Evolutionary conservation across 192 early-diverging fungal genomes (phyloP), one percentile per base, ranked within the genome.

Genomic region (Nowakowskiella sp.): DNA sequence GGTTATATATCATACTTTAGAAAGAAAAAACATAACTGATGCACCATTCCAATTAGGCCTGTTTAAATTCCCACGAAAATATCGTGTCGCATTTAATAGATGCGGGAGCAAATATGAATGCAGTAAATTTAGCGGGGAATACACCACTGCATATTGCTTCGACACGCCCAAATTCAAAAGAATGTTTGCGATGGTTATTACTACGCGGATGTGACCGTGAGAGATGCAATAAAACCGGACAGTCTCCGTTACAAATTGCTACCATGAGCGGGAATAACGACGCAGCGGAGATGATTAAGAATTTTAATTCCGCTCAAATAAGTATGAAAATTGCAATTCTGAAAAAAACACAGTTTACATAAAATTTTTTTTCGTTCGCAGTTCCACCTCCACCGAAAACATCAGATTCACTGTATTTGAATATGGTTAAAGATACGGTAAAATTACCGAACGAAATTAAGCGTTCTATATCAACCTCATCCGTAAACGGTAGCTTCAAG

Each of bases 61-160:
- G 65, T 24, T 52, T 71, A 32, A 69, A 72, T 46, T 66, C 69
- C 54, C 44, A 60, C 42, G 76, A 70, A 16, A 47, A 36, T 27
- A 65, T 78, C 31, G 65, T 60, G 1, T 66, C 58, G n/a, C 57
- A 72, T 0, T 55, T 78, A 9, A 71, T 76, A 46, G 76, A 78
- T 51, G 65, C 46, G 47, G 76, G 76, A 7, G 57, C 66, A 8
- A 64, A 69, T 34, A 53, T 78, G 26, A 58, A 73, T 23, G 60
- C 64, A 1, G 47, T 55, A 8, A 78, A 78, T 53, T 61, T 69
- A 0, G 71, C 65, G 21, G 76, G 76, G 9, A 78, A 78, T 53
- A 78, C 76, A 6, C 76, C 76, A 0, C 63, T 78, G 1, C 76
- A 78, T 46, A 59, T 78, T 19, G 61, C 69, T 13, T 69, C 70